Base-by-base conservation (phyloP, 2,329 filamentous ascomycete species). In the Microcyclospora pomicola region DNA sequence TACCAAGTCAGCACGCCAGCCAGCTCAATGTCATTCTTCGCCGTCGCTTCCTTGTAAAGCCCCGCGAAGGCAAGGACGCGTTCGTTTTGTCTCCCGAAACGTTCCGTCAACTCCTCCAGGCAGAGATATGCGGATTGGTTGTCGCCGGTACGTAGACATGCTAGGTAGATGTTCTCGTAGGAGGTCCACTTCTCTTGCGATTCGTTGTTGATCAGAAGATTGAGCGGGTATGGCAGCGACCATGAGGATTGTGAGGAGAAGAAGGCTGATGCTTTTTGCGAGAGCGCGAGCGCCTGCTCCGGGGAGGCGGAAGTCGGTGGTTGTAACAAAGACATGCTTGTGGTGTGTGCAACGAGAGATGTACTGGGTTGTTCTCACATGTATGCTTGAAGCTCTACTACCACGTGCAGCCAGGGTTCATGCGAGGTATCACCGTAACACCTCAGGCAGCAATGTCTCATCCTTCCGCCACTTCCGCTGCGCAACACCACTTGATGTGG, bases 71-170 rank as follows among this genome's bases (percentile, higher is more conserved):
- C 86, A 72, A 88, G 80, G 36, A 96, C 71, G 48, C 84, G 78
- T 62, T 95, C 85, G 60, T 96, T 93, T 28, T 75, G 69, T 16
- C 72, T 67, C 16, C 88, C 87, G 57, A 98, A 98, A 35, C 91
- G 81, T 42, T 73, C 67, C 4, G 76, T 77, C 33, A 98, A 71
- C 43, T 79, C 74, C 52, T 82, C 74, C 29, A 96, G 70, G 55
- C 82, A 83, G 49, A 77, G 59, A 47, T 76, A 75, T 15, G 91
- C 91, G 15, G 82, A 75, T 46, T 75, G 66, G 50, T 92, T 80
- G 59, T 96, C 83, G 38, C 83, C 82, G 0, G 83, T 86, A 36
- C 83, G 80, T 29, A 98, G 72, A 53, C 83, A 91, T 24, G 85
- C 77, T 27, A 91, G 66, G 48, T 96, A 67, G 13, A 96, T 71